Evolutionary conservation across 1,284 basidiomycete species (phyloP).

Genomic region (Leccinum pseudoinsigne): DNA sequence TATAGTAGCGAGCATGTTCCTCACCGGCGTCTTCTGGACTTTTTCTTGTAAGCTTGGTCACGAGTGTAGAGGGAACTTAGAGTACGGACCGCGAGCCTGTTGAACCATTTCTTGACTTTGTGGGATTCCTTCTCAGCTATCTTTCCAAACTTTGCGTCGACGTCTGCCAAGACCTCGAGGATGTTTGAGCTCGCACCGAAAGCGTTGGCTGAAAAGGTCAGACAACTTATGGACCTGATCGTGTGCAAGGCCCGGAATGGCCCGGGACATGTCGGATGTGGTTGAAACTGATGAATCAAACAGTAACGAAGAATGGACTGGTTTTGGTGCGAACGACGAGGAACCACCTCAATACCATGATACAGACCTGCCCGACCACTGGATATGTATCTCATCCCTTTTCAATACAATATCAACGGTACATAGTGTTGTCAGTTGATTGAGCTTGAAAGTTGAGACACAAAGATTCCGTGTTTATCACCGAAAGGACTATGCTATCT

Average conservation of each 20-base stretch:
- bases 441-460: too few species aligned
- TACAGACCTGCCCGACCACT: too few species aligned
- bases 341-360: too few species aligned
- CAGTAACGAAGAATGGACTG: too few species aligned
- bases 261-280: too few species aligned
- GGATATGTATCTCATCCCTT: too few species aligned
- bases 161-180: conserved; percentile 67
- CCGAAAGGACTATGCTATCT: background rate
- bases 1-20: conserved; percentile 73
- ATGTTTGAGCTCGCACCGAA: conserved; percentile 60
- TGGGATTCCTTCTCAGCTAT: conserved; percentile 74
- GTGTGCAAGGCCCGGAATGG: background rate
- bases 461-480: too few species aligned
- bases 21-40: conserved; percentile 71
- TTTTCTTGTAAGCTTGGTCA: conserved; percentile 66
- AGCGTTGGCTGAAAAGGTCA: conserved; percentile 52
- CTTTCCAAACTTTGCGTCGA: conserved; percentile 73
- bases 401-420: too few species aligned
- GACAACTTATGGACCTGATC: background rate
- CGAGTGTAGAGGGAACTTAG: background rate
- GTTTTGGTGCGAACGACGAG: too few species aligned
- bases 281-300: too few species aligned
- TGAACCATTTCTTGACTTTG: conserved; percentile 80
- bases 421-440: too few species aligned
- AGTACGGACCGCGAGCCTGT: conserved; percentile 64